These are phyloP conservation scores for Phialophora chinensis DNA, from an alignment of 2,329 filamentous ascomycete species.

Conservation along the genomic window DNA sequence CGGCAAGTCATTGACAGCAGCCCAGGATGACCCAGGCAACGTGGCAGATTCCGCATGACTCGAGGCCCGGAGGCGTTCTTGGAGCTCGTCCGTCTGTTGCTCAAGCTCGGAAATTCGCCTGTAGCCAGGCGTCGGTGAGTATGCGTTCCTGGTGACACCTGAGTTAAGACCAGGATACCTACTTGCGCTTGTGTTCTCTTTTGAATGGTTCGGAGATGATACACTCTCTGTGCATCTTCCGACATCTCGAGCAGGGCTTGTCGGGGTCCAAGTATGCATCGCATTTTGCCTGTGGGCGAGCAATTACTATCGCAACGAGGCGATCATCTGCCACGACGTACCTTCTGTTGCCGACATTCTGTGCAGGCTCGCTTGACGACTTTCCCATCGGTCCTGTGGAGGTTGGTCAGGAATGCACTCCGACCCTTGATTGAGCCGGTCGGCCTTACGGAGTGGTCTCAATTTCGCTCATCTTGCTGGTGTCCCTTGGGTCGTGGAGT, in stretches of 20 bases:
- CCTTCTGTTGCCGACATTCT: constrained; percentile 53
- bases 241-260: constrained; percentile 48
- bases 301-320: not conserved
- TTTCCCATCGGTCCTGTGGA: constrained; percentile 30
- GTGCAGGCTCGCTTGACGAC: constrained; percentile 50
- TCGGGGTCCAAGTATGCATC: constrained; percentile 47
- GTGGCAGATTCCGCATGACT: constrained; percentile 36
- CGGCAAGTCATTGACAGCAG: constrained; percentile 26
- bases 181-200: constrained; percentile 49
- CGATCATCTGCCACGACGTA: constrained; percentile 4
- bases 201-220: constrained; percentile 52
- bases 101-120: constrained; percentile 49
- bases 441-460: constrained; percentile 26
- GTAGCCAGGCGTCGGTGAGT: not conserved
- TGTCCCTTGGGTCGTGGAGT: not conserved
- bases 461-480: constrained; percentile 26
- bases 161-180: constrained; percentile 39
- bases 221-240: constrained; percentile 46
- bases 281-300: constrained; percentile 43
- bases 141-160: not conserved
- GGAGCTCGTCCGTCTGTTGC: constrained; percentile 47
- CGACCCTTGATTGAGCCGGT: not conserved
- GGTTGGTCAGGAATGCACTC: not conserved
- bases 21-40: constrained; percentile 42
- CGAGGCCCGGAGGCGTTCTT: constrained; percentile 44